These are phyloP conservation scores for Skeletonema marinoi DNA, from an alignment of 108 stramenopile species.

Conservation along the genomic window DNA sequence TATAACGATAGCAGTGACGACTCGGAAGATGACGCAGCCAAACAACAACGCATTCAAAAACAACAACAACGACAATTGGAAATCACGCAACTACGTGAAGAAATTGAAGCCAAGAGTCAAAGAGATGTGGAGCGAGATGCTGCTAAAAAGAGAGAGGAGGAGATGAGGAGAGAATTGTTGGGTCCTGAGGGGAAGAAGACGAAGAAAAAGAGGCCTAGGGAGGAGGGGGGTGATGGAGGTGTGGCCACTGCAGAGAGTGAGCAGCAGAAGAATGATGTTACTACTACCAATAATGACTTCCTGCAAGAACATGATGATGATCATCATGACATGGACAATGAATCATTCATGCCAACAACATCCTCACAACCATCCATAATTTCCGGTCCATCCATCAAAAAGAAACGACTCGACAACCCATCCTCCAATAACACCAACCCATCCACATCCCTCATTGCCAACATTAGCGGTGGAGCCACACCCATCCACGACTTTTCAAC, in stretches of 20 bases:
- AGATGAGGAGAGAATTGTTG: constrained; percentile 47
- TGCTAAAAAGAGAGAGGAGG: constrained; percentile 24
- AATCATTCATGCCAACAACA: neutral
- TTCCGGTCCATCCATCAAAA: constrained; percentile 42
- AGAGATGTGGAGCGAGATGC: constrained; percentile 1
- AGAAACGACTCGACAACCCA: constrained; percentile 35
- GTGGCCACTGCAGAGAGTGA: constrained; percentile 19
- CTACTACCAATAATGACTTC: neutral
- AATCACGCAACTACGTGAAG: constrained; percentile 54
- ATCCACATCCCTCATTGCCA: constrained; percentile 65
- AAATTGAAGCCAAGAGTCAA: constrained; percentile 37
- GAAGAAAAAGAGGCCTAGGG: constrained; percentile 22
- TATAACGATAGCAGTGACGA: constrained; percentile 6
- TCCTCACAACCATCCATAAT: neutral
- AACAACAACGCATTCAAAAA: constrained; percentile 6
- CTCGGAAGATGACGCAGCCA: neutral
- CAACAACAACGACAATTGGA: constrained; percentile 51
- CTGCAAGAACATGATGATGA: neutral
- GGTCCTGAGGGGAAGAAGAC: constrained; percentile 25
- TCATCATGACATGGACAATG: neutral
- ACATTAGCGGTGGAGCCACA: constrained; percentile 54
- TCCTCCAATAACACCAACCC: neutral
- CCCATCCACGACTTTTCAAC: constrained; percentile 87
- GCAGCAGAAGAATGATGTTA: neutral
- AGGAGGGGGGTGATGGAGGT: constrained; percentile 6